Evolutionary conservation across 2,329 filamentous ascomycete species (phyloP).

Genomic region (Neonectria faginata): DNA sequence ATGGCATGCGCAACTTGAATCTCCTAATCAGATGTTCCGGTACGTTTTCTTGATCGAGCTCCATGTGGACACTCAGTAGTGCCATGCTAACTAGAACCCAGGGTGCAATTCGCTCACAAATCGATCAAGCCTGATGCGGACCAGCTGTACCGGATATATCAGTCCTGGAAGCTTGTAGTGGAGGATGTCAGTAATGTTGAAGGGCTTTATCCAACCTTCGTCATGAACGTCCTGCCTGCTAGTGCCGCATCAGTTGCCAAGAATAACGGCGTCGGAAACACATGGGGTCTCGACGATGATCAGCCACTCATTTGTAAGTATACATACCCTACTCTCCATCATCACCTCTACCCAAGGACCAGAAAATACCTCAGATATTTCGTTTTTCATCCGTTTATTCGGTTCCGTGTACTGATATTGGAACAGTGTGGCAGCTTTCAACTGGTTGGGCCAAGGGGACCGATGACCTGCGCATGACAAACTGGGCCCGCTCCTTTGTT

Average conservation of each 20-base stretch:
- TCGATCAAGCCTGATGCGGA: slow-evolving; percentile 52
- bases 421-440: slow-evolving; percentile 53
- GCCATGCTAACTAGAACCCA: not conserved
- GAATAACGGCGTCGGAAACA: slow-evolving; percentile 28
- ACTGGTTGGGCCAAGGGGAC: slow-evolving; percentile 51
- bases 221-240: slow-evolving; percentile 17
- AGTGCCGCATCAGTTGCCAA: slow-evolving; percentile 16
- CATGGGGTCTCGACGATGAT: slow-evolving; percentile 22
- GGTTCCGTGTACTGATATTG: slow-evolving; percentile 3
- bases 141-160: slow-evolving; percentile 48
- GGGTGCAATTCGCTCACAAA: slow-evolving; percentile 48
- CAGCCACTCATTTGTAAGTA: slow-evolving; percentile 21
- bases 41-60: slow-evolving; percentile 21
- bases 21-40: slow-evolving; percentile 52
- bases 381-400: not conserved
- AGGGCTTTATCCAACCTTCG: slow-evolving; percentile 20
- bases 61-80: not conserved
- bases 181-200: slow-evolving; percentile 35
- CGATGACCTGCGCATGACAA: slow-evolving; percentile 52
- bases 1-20: slow-evolving; percentile 47
- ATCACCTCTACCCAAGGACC: not conserved
- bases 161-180: slow-evolving; percentile 51
- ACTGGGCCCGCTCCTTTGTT: slow-evolving; percentile 47
- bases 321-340: too few species aligned
- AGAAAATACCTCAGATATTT: too few species aligned